Conservation (phyloP, 371 early-diverging fungal genomes). For the Capniomyces stellatus region DNA sequence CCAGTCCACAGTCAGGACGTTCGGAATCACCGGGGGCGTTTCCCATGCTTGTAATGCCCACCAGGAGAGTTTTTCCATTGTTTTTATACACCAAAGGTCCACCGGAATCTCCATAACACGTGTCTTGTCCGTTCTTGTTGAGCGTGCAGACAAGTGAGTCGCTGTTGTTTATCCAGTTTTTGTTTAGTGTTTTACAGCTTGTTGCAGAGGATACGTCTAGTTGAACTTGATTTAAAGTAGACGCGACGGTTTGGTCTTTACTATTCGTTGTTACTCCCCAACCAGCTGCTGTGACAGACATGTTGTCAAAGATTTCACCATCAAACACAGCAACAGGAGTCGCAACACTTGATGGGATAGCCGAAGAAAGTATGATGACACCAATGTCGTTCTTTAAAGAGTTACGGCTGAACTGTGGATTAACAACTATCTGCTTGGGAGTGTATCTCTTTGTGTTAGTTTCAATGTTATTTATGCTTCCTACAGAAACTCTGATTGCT, state of each 20-base stretch:
- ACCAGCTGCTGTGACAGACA: slow-evolving; percentile 13
- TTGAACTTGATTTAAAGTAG: neutral
- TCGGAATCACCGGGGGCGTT: slow-evolving; percentile 1
- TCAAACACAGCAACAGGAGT: slow-evolving; percentile 7
- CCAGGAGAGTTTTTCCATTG: slow-evolving; percentile 9
- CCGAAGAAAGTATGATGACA: slow-evolving; percentile 8
- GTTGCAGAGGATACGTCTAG: neutral
- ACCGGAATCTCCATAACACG: slow-evolving; percentile 29
- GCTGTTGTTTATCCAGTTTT: neutral
- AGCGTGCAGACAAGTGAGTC: slow-evolving; percentile 15
- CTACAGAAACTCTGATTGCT: neutral
- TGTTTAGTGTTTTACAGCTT: slow-evolving; percentile 3
- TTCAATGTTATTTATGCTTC: neutral
- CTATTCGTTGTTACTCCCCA: slow-evolving; percentile 11
- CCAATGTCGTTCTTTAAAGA: slow-evolving; percentile 15
- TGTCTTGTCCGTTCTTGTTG: slow-evolving; percentile 15
- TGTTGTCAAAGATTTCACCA: slow-evolving; percentile 5
- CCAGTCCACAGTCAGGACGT: neutral
- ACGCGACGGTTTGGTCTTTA: neutral
- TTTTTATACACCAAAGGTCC: slow-evolving; percentile 24
- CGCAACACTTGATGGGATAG: slow-evolving; percentile 4
- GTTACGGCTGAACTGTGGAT: slow-evolving; percentile 10
- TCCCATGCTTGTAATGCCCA: slow-evolving; percentile 25
- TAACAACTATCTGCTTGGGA: slow-evolving; percentile 7
- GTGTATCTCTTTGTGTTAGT: neutral